Evolutionary conservation across 1,284 basidiomycete genomes (phyloP).

Genomic region (Caloboletus inedulis): DNA sequence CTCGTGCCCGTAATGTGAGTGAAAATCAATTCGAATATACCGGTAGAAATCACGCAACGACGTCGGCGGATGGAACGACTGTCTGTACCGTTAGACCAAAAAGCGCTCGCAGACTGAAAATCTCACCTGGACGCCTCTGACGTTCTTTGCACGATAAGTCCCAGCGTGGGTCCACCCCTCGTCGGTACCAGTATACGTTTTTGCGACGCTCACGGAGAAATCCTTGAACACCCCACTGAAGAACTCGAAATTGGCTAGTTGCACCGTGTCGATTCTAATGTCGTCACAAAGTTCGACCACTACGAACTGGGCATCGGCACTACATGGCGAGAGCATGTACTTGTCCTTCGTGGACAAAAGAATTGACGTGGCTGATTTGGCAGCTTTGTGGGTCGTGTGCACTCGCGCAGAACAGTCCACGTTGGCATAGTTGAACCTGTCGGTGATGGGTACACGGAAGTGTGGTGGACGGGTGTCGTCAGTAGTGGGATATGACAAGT

Average conservation of each 20-base stretch:
- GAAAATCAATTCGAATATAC: constrained; percentile 93
- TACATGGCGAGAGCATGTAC: constrained; percentile 97
- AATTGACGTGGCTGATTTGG: constrained; percentile 83
- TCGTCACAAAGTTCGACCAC: constrained; percentile 97
- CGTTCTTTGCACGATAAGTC: constrained; percentile 83
- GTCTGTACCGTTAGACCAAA: constrained; percentile 2
- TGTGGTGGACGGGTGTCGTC: constrained; percentile 47
- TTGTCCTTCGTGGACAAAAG: constrained; percentile 88
- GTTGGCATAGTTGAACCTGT: constrained; percentile 93
- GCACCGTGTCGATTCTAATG: constrained; percentile 92
- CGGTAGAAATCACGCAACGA: constrained; percentile 82
- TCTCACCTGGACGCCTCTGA: constrained; percentile 87
- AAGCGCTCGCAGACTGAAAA: background rate
- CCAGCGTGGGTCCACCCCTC: constrained; percentile 73
- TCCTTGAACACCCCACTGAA: constrained; percentile 97
- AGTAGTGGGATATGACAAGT: constrained; percentile 9
- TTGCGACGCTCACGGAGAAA: constrained; percentile 83
- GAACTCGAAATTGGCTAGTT: constrained; percentile 97
- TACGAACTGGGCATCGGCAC: constrained; percentile 68
- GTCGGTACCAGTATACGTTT: constrained; percentile 61
- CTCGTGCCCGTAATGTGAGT: constrained; percentile 91
- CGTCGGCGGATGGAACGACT: constrained; percentile 77
- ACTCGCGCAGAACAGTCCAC: constrained; percentile 92
- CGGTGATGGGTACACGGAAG: constrained; percentile 64
- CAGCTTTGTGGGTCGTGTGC: constrained; percentile 76